Conservation (phyloP, 345 rosid species). For the Populus deltoides region DNA sequence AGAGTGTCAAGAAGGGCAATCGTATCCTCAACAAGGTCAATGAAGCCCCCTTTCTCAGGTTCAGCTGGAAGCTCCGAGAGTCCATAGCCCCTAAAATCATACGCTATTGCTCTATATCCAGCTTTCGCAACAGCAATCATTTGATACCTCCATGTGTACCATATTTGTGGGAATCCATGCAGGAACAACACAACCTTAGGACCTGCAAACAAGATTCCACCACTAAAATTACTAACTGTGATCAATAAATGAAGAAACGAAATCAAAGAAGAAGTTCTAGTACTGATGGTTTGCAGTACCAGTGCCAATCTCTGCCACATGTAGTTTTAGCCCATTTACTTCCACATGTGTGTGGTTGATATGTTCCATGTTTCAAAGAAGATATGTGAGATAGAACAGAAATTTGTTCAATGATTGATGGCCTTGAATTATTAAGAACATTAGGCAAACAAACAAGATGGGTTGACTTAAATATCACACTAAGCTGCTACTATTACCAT, state of each 20-base stretch:
- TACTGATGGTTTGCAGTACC: conserved; percentile 18
- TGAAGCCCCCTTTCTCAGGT: conserved; percentile 29
- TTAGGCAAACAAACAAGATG: too few species aligned
- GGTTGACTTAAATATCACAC: too few species aligned
- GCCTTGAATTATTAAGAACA: too few species aligned
- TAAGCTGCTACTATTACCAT: too few species aligned
- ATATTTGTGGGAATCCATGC: conserved; percentile 48
- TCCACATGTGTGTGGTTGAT: conserved; percentile 39
- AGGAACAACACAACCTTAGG: conserved; percentile 31
- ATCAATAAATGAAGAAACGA: neutral
- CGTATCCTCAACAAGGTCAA: conserved; percentile 28
- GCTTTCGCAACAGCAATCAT: conserved; percentile 34
- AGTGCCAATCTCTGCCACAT: conserved; percentile 46
- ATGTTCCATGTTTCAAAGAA: conserved; percentile 31
- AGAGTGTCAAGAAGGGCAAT: conserved; percentile 35
- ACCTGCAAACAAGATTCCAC: conserved; percentile 16
- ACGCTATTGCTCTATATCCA: conserved; percentile 29
- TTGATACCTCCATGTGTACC: conserved; percentile 50
- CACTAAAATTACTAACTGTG: neutral
- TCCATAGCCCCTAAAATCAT: conserved; percentile 49
- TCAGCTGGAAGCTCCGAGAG: conserved; percentile 36
- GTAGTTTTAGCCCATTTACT: conserved; percentile 42
- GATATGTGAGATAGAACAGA: too few species aligned
- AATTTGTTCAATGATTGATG: too few species aligned
- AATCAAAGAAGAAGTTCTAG: too few species aligned